Conservation (phyloP, 768 basidiomycete genomes). For the Auriculariales sp. region DNA sequence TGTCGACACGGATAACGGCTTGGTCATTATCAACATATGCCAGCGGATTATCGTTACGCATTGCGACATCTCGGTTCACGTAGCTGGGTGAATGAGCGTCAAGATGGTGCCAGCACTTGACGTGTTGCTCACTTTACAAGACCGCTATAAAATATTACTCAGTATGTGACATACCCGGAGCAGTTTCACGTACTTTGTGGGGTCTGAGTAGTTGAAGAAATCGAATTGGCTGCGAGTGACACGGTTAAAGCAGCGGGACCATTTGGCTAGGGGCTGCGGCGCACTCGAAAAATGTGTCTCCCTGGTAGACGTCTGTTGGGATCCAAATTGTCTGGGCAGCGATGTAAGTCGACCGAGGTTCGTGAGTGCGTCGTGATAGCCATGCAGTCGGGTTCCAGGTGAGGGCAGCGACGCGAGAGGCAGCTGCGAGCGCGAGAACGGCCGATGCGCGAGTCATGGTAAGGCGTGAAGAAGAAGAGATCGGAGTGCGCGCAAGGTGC, state of each 20-base stretch:
- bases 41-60: slow-evolving; percentile 38
- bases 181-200: slow-evolving; percentile 40
- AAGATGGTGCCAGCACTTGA: neutral
- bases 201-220: slow-evolving; percentile 49
- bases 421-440: too few relatives aligned
- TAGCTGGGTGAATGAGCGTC: slow-evolving; percentile 30
- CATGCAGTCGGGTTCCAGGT: too few relatives aligned
- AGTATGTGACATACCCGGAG: slow-evolving; percentile 7
- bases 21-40: slow-evolving; percentile 43
- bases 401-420: too few relatives aligned
- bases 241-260: slow-evolving; percentile 4
- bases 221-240: slow-evolving; percentile 28
- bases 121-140: slow-evolving; percentile 43
- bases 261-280: slow-evolving; percentile 8
- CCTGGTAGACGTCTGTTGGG: slow-evolving; percentile 50
- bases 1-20: slow-evolving; percentile 67
- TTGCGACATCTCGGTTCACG: slow-evolving; percentile 27
- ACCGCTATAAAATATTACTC: slow-evolving; percentile 30
- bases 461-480: too few relatives aligned
- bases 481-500: too few relatives aligned
- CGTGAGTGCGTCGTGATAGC: too few relatives aligned
- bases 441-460: too few relatives aligned
- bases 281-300: slow-evolving; percentile 57
- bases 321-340: slow-evolving; percentile 32
- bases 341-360: neutral